These are phyloP conservation scores for Wickerhamiella siamensis DNA, from an alignment of 805 yeast species.

Conservation along the genomic window DNA sequence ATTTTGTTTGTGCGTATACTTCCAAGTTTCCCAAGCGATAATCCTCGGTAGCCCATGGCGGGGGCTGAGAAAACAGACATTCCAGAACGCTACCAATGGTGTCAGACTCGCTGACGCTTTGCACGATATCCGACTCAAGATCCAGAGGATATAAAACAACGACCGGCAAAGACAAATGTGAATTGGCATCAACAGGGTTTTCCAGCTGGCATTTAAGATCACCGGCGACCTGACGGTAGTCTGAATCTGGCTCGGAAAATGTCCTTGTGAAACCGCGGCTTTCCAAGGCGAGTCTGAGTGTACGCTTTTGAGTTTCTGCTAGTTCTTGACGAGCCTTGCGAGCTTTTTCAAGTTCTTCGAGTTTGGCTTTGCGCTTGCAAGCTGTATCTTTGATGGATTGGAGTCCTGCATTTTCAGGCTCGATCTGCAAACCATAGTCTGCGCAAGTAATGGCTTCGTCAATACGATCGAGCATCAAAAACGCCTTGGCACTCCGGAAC, in stretches of 20 bases:
- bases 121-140: constrained; percentile 72
- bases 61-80: constrained; percentile 49
- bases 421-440: constrained; percentile 49
- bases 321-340: constrained; percentile 8
- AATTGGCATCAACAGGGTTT: constrained; percentile 30
- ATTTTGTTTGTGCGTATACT: constrained; percentile 64
- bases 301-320: constrained; percentile 22
- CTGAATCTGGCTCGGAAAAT: constrained; percentile 32
- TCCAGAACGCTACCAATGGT: constrained; percentile 51
- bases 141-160: constrained; percentile 68
- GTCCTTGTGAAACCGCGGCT: constrained; percentile 32
- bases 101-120: constrained; percentile 56
- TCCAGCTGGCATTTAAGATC: constrained; percentile 17
- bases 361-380: constrained; percentile 25
- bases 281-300: constrained; percentile 40
- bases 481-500: constrained; percentile 73
- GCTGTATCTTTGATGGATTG: constrained; percentile 28
- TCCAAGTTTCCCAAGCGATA: constrained; percentile 48
- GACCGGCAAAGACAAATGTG: constrained; percentile 73
- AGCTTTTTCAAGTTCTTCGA: constrained; percentile 8
- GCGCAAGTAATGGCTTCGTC: constrained; percentile 62
- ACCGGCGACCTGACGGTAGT: constrained; percentile 28
- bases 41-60: constrained; percentile 44
- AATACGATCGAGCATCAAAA: constrained; percentile 45
- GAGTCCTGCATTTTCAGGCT: constrained; percentile 44